Evolutionary conservation across 2,329 filamentous ascomycete species (phyloP), one percentile per base, ranked within the genome.

Genomic region (Pseudogymnoascus sp.): DNA sequence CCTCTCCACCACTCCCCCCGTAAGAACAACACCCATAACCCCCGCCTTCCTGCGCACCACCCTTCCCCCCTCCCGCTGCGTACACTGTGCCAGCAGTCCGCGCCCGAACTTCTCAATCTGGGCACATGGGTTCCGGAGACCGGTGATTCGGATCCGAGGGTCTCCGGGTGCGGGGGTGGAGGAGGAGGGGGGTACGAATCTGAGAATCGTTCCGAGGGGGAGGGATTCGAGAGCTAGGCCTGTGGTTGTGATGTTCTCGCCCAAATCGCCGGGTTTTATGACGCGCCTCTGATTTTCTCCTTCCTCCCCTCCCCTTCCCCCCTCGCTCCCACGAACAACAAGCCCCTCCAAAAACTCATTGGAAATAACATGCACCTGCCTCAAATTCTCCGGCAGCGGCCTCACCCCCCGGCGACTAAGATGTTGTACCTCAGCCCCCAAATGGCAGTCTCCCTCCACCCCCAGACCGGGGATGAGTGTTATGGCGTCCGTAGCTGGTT

Each of bases 21-120:
- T 13, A 48, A 13, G 23, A 12, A 8, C 12, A 23, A 3, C 5
- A 21, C 41, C 41, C 28, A 21, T 48, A 48, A 48, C 41, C 26
- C 38, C 63, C 66, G 64, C 63, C 8, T 79, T 78, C 61, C 70
- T 77, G 10, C 68, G 68, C 5, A 38, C 19, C 9, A 38, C 37
- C 37, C 35, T 15, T 18, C 35, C 15, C 15, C 35, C 1, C 33
- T 13, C 52, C n/a, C 57, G 58, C 21, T 34, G 57, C 26, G 37
- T 38, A 58, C 61, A 60, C 21, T 60, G 60, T 2, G 61, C 62
- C 13, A 63, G 26, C 35, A 68, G 26, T 3, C 65, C 64, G 30
- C 39, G 33, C n/a, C 61, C 61, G 45, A 60, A 65, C 34, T 62
- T 62, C 19, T 62, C 59, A 19, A 67, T 30, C 37, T 62, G 62